Percentiles rank a stretch among this genome's conserved stretches.
These are phyloP conservation scores for Forsythia suspensa DNA, from an alignment of 257 asterid genomes.

Conservation along the genomic window DNA sequence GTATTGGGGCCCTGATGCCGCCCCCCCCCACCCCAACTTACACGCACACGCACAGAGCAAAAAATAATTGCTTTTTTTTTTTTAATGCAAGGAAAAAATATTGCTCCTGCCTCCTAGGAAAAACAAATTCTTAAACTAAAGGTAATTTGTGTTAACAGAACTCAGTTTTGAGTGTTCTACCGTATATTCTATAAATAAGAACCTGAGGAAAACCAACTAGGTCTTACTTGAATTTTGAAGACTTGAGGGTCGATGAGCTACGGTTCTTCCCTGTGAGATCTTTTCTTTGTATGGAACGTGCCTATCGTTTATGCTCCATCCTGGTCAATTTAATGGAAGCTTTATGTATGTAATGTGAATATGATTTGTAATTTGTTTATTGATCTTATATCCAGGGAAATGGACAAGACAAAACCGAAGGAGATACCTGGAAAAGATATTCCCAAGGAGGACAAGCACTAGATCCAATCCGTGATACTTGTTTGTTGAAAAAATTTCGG, in stretches of 20 bases:
- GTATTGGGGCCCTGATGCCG: too few species aligned
- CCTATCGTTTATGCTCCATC: not conserved
- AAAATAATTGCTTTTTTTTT: too few species aligned
- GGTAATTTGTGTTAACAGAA: too few species aligned
- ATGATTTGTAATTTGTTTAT: not conserved
- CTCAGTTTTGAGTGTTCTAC: too few species aligned
- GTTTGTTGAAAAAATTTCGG: conserved; percentile 6
- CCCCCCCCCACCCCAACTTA: too few species aligned
- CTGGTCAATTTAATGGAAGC: not conserved
- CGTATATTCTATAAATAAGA: too few species aligned
- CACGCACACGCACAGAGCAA: too few species aligned
- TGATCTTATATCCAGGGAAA: conserved; percentile 45
- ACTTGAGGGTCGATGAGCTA: not conserved
- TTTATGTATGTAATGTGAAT: not conserved
- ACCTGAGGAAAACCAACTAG: not conserved
- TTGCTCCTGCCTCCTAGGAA: too few species aligned
- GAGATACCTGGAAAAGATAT: conserved; percentile 59
- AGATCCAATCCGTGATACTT: conserved; percentile 20
- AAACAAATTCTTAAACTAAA: too few species aligned
- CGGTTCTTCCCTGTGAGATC: not conserved
- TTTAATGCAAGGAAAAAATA: too few species aligned
- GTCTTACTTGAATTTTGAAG: not conserved
- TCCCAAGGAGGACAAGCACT: conserved; percentile 57
- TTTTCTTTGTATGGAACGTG: not conserved
- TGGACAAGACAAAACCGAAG: conserved; percentile 69